Base-by-base conservation (phyloP, 1,139 yeast genomes). In the Hemisphaericaspora lyxosophila region DNA sequence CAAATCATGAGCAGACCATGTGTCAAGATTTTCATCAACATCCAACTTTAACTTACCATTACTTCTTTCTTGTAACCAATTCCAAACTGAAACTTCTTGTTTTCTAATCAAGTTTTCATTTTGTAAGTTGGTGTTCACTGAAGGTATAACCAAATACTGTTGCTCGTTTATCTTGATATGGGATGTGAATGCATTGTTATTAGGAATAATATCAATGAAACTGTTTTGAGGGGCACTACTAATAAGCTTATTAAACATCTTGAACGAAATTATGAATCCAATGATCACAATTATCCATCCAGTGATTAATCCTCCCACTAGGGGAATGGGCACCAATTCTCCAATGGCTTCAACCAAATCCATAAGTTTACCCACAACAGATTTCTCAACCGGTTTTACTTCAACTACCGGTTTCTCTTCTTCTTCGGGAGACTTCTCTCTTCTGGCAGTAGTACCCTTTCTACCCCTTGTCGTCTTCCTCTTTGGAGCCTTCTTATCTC, bases 61-160 rank as follows among this genome's bases (percentile, higher is more conserved):
- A 35, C 72, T 72, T 36, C 85, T 71, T 33, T 75, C 75, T 39
- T 80, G 78, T 31, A 88, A 73, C 96, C 96, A 89, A 36, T 78
- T 73, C 96, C 96, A 89, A 40, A 89, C 59, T 29, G 75, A 74
- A 27, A 74, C 72, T 58, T 88, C 95, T 42, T 81, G 77, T 40
- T 73, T 68, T 45, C 69, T 50, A 36, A 61, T 53, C 36, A 59
- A 47, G 30, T 57, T 49, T 11, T 56, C 57, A 42, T 66, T 62
- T 36, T 63, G 59, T 38, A 75, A 55, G 16, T 60, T 60, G 13
- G 75, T 57, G 6, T 71, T 74, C 32, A 70, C 55, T 8, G 71
- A 62, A 2, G 83, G 82, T 23, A 76, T 58, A 18, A 73, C 60
- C 38, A 70, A 54, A 46, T 64, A 78, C 42, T 70, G 70, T 17